Conservation (phyloP, 768 basidiomycete genomes). For the Termitomyces bulborhizus region DNA sequence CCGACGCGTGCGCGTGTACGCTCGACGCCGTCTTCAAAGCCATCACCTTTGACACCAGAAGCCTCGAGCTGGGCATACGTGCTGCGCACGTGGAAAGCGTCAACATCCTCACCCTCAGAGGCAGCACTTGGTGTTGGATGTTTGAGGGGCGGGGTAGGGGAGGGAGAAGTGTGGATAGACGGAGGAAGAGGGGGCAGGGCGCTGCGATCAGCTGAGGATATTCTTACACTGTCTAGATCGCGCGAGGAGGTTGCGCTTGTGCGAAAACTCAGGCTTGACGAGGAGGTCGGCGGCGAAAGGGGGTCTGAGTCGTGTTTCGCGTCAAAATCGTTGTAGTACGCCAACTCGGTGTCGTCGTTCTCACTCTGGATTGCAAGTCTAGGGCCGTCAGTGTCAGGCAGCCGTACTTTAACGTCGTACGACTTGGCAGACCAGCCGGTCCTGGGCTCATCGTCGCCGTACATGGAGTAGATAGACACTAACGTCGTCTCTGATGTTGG, state of each 20-base stretch:
- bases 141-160: constrained; percentile 17
- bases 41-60: constrained; percentile 91
- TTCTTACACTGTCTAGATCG: constrained; percentile 16
- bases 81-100: constrained; percentile 76
- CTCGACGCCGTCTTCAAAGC: constrained; percentile 91
- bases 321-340: constrained; percentile 8
- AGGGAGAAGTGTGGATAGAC: too few relatives aligned
- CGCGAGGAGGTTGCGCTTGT: constrained; percentile 26
- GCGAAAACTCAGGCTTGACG: constrained; percentile 17
- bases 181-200: constrained; percentile 29
- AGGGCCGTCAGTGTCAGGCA: constrained; percentile 17
- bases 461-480: constrained; percentile 85
- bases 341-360: constrained; percentile 15
- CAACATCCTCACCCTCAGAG: constrained; percentile 75
- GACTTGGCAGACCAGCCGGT: constrained; percentile 40
- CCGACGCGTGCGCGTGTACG: constrained; percentile 76
- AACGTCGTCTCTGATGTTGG: constrained; percentile 70
- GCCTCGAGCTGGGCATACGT: constrained; percentile 89
- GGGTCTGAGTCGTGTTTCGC: not conserved
- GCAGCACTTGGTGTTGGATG: constrained; percentile 17
- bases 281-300: constrained; percentile 16
- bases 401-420: constrained; percentile 29
- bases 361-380: constrained; percentile 20
- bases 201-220: constrained; percentile 19
- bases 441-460: constrained; percentile 49